Percentiles rank a stretch among this genome's conserved stretches.
Conservation (phyloP, 1,284 basidiomycete genomes). For the Ceraceosorus bombacis region DNA sequence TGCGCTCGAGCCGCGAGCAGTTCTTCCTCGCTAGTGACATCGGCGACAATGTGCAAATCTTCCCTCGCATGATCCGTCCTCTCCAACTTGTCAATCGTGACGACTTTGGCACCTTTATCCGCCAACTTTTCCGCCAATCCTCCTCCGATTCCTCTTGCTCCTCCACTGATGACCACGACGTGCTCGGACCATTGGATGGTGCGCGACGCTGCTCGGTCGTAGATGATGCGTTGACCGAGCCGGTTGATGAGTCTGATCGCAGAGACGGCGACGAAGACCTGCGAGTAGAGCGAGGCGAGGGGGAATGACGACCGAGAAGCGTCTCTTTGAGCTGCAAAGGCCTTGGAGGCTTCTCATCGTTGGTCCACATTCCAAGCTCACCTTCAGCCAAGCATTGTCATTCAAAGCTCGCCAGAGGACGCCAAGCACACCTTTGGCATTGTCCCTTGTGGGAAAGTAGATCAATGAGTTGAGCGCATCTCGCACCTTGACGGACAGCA, state of each 20-base stretch:
- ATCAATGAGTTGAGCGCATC: no score
- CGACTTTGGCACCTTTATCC: slow-evolving; percentile 25
- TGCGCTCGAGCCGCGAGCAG: slow-evolving; percentile 21
- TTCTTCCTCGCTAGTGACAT: slow-evolving; percentile 30
- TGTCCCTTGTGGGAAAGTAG: no score
- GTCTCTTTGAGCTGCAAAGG: no score
- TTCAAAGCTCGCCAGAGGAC: no score
- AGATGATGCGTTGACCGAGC: slow-evolving; percentile 21
- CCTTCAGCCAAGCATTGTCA: no score
- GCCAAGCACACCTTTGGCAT: no score
- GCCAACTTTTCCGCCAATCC: slow-evolving; percentile 21
- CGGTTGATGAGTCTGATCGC: slow-evolving; percentile 25
- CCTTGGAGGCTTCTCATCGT: no score
- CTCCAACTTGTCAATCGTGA: slow-evolving; percentile 25
- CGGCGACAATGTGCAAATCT: slow-evolving; percentile 23
- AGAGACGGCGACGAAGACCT: slow-evolving; percentile 11
- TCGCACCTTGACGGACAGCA: no score
- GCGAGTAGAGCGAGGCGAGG: neutral
- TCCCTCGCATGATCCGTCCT: slow-evolving; percentile 26
- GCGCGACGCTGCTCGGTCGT: slow-evolving; percentile 16
- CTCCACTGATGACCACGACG: slow-evolving; percentile 32
- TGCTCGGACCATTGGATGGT: slow-evolving; percentile 26
- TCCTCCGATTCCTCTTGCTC: slow-evolving; percentile 31
- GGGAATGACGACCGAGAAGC: no score
- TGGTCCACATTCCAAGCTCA: no score